A percentile compares a stretch with the other conserved stretches of the same genome.
Conservation (phyloP, 768 basidiomycete genomes). For the Gyrodon lividus region DNA sequence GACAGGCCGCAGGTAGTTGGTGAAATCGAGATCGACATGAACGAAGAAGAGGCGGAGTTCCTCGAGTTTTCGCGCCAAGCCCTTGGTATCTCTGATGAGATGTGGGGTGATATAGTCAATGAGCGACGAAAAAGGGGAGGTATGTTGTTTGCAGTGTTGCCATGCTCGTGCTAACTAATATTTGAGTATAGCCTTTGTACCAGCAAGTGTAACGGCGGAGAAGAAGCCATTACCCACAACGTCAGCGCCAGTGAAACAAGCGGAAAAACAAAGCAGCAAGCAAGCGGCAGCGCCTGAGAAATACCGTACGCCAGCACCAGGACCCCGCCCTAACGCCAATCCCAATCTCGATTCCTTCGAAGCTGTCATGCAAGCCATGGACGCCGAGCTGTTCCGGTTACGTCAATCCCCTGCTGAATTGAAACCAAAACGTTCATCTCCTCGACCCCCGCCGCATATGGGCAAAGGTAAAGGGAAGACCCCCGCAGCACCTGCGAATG, state of each 20-base stretch:
- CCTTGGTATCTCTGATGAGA: conserved; percentile 83
- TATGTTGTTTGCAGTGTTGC: conserved; percentile 36
- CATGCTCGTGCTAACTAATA: conserved; percentile 5
- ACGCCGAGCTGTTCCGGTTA: conserved; percentile 66
- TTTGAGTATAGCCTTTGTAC: conserved; percentile 55
- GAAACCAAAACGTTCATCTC: conserved; percentile 10
- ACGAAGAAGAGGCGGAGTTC: conserved; percentile 91
- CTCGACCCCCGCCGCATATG: conserved; percentile 25
- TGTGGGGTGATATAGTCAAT: conserved; percentile 83
- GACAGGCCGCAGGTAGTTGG: conserved; percentile 82
- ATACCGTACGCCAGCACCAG: conserved; percentile 27
- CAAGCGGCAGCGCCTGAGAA: conserved; percentile 19
- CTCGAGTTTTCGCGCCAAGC: conserved; percentile 92
- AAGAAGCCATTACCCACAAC: conserved; percentile 7
- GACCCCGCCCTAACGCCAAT: conserved; percentile 48
- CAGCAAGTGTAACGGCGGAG: conserved; percentile 26
- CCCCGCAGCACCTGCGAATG: conserved; percentile 32
- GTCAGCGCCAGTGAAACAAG: not conserved
- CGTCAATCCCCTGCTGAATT: conserved; percentile 28
- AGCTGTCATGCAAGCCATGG: conserved; percentile 95
- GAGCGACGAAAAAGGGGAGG: conserved; percentile 82
- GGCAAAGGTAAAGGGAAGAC: conserved; percentile 48
- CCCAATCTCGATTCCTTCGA: conserved; percentile 89
- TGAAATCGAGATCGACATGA: conserved; percentile 88
- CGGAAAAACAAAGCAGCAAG: conserved; percentile 17